Conservation (phyloP, 768 basidiomycete genomes). For the Suillus ampliporus region DNA sequence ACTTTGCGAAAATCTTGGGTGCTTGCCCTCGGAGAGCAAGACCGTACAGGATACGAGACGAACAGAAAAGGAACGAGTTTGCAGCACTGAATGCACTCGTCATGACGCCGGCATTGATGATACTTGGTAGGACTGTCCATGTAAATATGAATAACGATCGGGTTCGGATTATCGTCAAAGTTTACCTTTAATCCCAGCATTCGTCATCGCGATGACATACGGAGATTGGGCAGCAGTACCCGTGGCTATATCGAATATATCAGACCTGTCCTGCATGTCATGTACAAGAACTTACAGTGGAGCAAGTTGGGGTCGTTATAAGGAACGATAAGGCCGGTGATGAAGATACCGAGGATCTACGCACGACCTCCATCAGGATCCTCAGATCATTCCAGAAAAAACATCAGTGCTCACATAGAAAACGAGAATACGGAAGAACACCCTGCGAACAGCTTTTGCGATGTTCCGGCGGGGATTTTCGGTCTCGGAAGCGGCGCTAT, state of each 20-base stretch:
- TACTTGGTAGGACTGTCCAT: constrained; percentile 55
- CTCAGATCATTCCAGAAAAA: background rate
- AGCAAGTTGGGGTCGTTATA: constrained; percentile 61
- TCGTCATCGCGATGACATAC: constrained; percentile 79
- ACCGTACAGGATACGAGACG: constrained; percentile 48
- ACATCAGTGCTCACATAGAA: constrained; percentile 61
- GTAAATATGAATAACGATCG: constrained; percentile 8
- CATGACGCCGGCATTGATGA: constrained; percentile 76
- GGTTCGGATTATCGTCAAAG: background rate
- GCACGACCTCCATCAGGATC: background rate
- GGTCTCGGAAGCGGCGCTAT: constrained; percentile 77
- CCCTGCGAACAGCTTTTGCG: constrained; percentile 72
- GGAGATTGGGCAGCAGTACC: constrained; percentile 77
- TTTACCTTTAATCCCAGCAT: constrained; percentile 67
- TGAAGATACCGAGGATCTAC: constrained; percentile 70
- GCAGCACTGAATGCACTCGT: constrained; percentile 76
- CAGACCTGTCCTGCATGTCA: background rate
- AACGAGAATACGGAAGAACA: constrained; percentile 79
- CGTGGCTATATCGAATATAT: constrained; percentile 45
- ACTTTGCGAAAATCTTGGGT: constrained; percentile 54
- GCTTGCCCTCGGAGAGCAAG: constrained; percentile 56
- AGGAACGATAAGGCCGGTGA: constrained; percentile 79
- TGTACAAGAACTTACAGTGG: constrained; percentile 32
- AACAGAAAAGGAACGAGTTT: constrained; percentile 65
- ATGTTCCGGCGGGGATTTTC: constrained; percentile 81